Evolutionary conservation across 2,329 filamentous ascomycete species (phyloP), one percentile per base, ranked within the genome.

Genomic region (Aspergillus viridinutans): DNA sequence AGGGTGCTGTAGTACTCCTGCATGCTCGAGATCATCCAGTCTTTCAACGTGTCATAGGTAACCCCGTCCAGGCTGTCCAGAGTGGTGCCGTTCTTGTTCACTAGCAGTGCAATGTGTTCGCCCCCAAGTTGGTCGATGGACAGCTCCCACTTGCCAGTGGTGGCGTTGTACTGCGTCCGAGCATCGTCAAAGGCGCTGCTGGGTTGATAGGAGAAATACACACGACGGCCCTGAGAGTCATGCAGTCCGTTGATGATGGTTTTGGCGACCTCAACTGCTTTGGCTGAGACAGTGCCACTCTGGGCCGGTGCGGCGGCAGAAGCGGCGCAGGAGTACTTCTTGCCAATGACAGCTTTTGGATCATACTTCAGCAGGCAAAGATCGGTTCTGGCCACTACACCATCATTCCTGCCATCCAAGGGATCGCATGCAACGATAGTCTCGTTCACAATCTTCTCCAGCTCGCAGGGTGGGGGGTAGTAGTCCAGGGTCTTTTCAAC

Each of bases 1-100:
- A 83, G 70, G 49, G 66, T 78, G 60, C 81, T 78, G 4, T 69
- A 59, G 64, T 81, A 85, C 38, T 70, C 71, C 50, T 76, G 63
- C 71, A 76, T 72, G 5, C 76, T 80, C 3, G 65, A 67, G 32
- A 73, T 67, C 71, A 83, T 83, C 80, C 80, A 84, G 21, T 76
- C 73, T 21, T 73, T 72, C 1, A 84, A 74, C 0, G 77, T 83
- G 65, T 84, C 80, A 64, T 83, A 84, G 4, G 80, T 83, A n/a
- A 83, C 76, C 4, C 32, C 32, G 6, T 38, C 14, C 14, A 38
- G 14, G 43, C 71, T 69, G 57, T 77, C 64, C 6, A 82, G 70
- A n/a, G 66, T 69, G 1, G 71, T 60, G 10, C 81, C 61, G 58
- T 75, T 76, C 4, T 38, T 38, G 32, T 38, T 38, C 14, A 38